Evolutionary conservation across 768 basidiomycete species (phyloP).

Genomic region (Xanthoconium stramineum): DNA sequence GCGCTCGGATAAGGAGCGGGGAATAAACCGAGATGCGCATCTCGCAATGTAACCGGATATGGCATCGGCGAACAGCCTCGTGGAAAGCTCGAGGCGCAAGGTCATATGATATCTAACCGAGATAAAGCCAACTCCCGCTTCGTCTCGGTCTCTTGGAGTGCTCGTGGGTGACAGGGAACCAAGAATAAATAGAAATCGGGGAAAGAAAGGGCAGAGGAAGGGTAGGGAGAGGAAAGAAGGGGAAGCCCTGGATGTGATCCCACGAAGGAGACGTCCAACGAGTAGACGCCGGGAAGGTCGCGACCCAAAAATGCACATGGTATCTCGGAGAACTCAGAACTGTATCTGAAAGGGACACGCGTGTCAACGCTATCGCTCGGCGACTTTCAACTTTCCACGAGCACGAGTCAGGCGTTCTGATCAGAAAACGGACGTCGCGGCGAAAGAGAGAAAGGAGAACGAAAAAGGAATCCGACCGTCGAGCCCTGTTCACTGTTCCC

Average conservation of each 20-base stretch:
- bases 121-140: slow-evolving; percentile 7
- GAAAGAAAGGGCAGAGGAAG: neutral
- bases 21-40: slow-evolving; percentile 3
- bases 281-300: neutral
- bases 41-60: slow-evolving; percentile 24
- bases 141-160: neutral
- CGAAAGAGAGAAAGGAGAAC: no score
- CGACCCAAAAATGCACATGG: neutral
- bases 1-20: slow-evolving; percentile 1
- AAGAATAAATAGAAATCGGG: neutral
- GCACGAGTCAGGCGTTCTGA: neutral
- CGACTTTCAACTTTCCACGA: neutral
- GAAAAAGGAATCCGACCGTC: neutral
- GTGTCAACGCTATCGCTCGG: neutral
- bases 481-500: neutral
- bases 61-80: slow-evolving; percentile 20
- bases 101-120: slow-evolving; percentile 25
- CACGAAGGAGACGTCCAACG: neutral
- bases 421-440: neutral
- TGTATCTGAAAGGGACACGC: neutral
- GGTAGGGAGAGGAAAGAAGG: no score
- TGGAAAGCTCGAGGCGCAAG: slow-evolving; percentile 28
- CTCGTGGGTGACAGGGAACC: neutral
- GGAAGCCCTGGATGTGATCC: neutral
- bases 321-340: neutral